Percentiles rank a stretch among this genome's conserved stretches.
phyloP scores from a whole-genome alignment of 345 rosid species.

The Lepidium didymum region DNA sequence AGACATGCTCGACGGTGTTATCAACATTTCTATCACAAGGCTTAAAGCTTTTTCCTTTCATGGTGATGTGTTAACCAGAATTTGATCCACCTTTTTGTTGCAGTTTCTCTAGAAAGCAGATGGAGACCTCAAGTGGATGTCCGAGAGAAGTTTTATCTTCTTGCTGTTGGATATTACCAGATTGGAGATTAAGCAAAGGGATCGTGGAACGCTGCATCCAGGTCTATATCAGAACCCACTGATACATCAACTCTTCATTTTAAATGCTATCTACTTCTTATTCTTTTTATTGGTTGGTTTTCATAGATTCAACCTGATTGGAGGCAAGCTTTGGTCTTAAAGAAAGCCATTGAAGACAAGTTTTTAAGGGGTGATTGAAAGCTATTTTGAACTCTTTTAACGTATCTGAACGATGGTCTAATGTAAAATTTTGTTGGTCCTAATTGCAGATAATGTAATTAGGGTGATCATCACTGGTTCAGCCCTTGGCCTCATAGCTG shows the following conservation, averaged over 20 bases:
- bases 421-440: neutral
- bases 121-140: conserved; percentile 40
- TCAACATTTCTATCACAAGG: neutral
- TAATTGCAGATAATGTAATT: conserved; percentile 69
- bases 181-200: conserved; percentile 63
- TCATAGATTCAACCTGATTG: conserved; percentile 71
- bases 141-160: conserved; percentile 72
- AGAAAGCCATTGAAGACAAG: conserved; percentile 58
- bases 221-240: conserved; percentile 32
- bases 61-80: neutral
- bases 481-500: conserved; percentile 71
- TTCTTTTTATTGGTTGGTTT: neutral
- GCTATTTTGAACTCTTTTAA: neutral
- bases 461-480: conserved; percentile 88
- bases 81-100: neutral
- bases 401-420: neutral
- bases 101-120: conserved; percentile 52
- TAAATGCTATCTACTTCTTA: neutral
- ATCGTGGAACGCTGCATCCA: conserved; percentile 59
- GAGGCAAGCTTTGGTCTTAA: conserved; percentile 70
- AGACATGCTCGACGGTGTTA: conserved; percentile 60
- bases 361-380: conserved; percentile 49
- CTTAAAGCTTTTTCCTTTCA: neutral
- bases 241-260: neutral
- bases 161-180: conserved; percentile 73